Base-by-base conservation (phyloP, 495 filamentous ascomycete genomes). In the Aspergillus steynii region DNA sequence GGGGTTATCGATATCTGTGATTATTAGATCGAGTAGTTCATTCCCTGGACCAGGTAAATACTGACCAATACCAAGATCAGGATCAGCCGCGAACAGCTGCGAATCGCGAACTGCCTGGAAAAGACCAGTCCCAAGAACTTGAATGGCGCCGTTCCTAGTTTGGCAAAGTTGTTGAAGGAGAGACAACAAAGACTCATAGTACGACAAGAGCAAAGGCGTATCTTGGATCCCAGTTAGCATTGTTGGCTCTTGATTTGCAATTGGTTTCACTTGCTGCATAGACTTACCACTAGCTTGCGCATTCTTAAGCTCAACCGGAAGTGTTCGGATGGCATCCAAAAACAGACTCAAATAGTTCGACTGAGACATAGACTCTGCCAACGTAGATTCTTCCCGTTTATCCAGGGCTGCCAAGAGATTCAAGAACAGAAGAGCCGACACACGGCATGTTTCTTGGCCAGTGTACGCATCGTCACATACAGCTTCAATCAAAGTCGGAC, bases 381-480 rank as follows among this genome's bases (percentile, higher is more conserved):
- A 80, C 61, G 88, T 84, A 8, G 87, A 87, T 28, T 86, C 81
- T 59, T 90, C 85, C 37, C 83, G 77, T 53, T 82, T 82, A 58
- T 86, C 88, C 31, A 94, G 73, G 14, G 83, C 79, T 46, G 88
- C 84, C 4, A 97, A 78, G 20, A 92, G 77, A 27, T 89, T 87
- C 29, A 92, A 77, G 27, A 97, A 77, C 29, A 97, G 82, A 37
- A 96, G 80, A 34, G 95, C 91, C 4, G 93, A 86, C 15, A 93
- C 87, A 58, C 93, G 88, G 68, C 91, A 95, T 27, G 81, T 82
- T 26, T 89, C 85, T 70, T 93, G 88, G 20, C 92, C 92, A 61
- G 86, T 86, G 71, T 93, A 92, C 55, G 92, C 95, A 79, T 99
- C 95, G 71, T 98, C 94, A 70, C 92, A 97, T 59, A 96, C 82